Conservation (phyloP, 2,329 filamentous ascomycete genomes). For the Monosporascus cannonballus region DNA sequence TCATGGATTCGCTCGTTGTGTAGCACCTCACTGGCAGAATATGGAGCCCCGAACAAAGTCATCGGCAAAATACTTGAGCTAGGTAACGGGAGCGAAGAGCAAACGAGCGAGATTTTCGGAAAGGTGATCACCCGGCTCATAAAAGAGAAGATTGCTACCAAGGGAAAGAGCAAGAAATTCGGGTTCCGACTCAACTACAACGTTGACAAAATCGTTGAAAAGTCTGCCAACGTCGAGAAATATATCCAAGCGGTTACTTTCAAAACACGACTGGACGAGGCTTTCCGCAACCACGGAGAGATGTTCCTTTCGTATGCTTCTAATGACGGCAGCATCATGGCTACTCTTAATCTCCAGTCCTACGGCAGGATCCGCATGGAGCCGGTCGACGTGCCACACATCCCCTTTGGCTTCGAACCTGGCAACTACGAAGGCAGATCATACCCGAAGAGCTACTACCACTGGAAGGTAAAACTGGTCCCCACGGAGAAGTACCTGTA, state of each 20-base stretch:
- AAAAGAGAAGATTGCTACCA: constrained; percentile 48
- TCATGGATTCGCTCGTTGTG: constrained; percentile 57
- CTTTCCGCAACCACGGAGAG: constrained; percentile 34
- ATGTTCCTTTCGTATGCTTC: constrained; percentile 33
- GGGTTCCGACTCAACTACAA: constrained; percentile 59
- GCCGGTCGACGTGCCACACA: constrained; percentile 49
- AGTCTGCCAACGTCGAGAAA: constrained; percentile 47
- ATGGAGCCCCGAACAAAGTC: constrained; percentile 37
- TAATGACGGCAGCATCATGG: constrained; percentile 61
- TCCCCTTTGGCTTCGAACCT: constrained; percentile 65
- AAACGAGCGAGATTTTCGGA: constrained; percentile 39
- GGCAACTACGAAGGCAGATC: constrained; percentile 66
- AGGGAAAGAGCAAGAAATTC: constrained; percentile 51
- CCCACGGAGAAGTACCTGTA: constrained; percentile 55
- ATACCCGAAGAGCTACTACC: constrained; percentile 59
- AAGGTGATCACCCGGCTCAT: constrained; percentile 43
- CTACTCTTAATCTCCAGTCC: constrained; percentile 59
- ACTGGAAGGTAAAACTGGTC: constrained; percentile 55
- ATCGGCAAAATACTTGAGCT: constrained; percentile 47
- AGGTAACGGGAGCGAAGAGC: constrained; percentile 30
- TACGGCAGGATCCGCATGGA: constrained; percentile 49
- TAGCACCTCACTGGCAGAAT: constrained; percentile 36
- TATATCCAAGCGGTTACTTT: constrained; percentile 52
- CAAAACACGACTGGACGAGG: constrained; percentile 53
- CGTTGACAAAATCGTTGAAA: constrained; percentile 50